phyloP scores from a whole-genome alignment of 2,329 filamentous ascomycete genomes.

The Clonostachys rosea region DNA sequence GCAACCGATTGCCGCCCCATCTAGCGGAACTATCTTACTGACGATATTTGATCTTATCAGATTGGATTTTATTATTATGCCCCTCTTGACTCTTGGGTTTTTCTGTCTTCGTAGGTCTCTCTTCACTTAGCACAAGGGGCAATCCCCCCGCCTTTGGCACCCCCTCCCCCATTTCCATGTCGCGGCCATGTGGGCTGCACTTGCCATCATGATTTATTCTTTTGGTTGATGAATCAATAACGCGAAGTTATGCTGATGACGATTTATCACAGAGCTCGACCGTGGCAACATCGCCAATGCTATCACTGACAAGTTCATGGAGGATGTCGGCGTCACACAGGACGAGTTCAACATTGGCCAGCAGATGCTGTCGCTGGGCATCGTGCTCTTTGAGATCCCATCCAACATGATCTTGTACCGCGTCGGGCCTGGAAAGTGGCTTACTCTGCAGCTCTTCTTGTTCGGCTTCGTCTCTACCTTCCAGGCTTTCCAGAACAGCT shows the following conservation, averaged over 20 bases:
- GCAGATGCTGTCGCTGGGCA: slow-evolving; percentile 39
- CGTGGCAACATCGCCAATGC: slow-evolving; percentile 32
- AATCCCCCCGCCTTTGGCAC: no score
- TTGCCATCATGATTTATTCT: no score
- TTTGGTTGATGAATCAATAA: no score
- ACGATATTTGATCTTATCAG: slow-evolving; percentile 8
- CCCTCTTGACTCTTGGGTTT: slow-evolving; percentile 32
- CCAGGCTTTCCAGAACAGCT: slow-evolving; percentile 44
- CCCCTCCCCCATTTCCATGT: no score
- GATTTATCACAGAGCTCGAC: slow-evolving; percentile 11
- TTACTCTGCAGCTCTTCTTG: slow-evolving; percentile 46
- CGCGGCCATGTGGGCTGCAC: no score
- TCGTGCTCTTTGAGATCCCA: slow-evolving; percentile 35
- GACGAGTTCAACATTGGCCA: slow-evolving; percentile 42
- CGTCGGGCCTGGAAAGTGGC: slow-evolving; percentile 36
- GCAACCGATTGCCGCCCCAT: neutral
- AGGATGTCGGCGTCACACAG: slow-evolving; percentile 37
- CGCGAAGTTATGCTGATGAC: no score
- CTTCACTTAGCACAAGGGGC: neutral
- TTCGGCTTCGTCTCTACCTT: slow-evolving; percentile 49
- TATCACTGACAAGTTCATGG: slow-evolving; percentile 36
- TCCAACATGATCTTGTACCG: slow-evolving; percentile 14
- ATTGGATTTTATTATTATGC: slow-evolving; percentile 34
- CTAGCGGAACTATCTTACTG: neutral
- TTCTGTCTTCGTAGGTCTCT: slow-evolving; percentile 32